phyloP scores from a whole-genome alignment of 495 filamentous ascomycete genomes.

The Trichoderma orchidacearum region DNA sequence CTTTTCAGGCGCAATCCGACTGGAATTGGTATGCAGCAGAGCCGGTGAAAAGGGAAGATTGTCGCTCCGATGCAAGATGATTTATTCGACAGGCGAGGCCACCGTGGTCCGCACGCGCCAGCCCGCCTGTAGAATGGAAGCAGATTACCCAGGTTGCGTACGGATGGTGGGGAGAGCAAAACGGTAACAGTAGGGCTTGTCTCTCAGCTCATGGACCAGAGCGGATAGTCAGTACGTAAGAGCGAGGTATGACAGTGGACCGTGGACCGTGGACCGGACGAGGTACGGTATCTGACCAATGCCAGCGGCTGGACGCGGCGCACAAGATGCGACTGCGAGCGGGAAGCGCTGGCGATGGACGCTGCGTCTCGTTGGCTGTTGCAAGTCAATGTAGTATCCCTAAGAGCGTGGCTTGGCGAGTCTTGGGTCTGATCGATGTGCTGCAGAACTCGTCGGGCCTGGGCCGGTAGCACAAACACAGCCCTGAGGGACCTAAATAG shows the following conservation, averaged over 20 bases:
- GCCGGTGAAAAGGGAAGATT: background rate
- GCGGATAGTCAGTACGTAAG: background rate
- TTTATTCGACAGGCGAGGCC: background rate
- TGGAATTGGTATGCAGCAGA: constrained; percentile 11
- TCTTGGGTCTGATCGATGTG: background rate
- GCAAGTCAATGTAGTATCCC: background rate
- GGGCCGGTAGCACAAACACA: background rate
- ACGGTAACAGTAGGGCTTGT: background rate
- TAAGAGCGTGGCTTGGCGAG: background rate
- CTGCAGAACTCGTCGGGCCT: background rate
- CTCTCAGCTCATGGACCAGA: background rate
- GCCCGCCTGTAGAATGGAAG: background rate
- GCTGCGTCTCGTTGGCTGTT: no score
- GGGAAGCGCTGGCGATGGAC: no score
- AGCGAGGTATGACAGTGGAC: background rate
- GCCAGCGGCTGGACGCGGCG: background rate
- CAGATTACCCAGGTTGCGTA: background rate
- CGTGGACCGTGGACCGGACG: background rate
- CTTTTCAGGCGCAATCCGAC: constrained; percentile 25
- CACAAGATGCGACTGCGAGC: background rate
- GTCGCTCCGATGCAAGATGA: background rate
- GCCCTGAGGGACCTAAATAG: background rate
- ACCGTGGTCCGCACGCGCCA: background rate
- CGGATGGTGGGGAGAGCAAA: background rate
- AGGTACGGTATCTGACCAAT: background rate